Evolutionary conservation across 345 rosid genomes (phyloP).

Genomic region (Dipteronia sinensis): DNA sequence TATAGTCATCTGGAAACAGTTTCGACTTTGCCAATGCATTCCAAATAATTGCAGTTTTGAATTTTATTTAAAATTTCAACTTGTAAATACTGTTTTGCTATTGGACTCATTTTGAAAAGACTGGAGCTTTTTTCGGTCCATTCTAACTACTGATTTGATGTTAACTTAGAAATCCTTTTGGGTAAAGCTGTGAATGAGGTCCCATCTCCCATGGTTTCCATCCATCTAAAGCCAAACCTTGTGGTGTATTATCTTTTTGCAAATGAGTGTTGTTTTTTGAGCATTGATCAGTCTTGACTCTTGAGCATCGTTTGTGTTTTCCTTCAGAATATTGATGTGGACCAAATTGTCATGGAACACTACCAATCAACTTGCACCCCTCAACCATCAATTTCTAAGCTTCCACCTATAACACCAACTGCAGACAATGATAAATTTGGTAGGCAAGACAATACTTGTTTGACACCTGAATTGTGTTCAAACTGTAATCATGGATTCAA

Average conservation of each 20-base stretch:
- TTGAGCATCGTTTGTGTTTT: slow-evolving; percentile 32
- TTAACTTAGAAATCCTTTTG: not conserved
- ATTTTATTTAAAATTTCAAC: not conserved
- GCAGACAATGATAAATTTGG: slow-evolving; percentile 38
- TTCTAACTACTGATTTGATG: not conserved
- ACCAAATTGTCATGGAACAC: slow-evolving; percentile 88
- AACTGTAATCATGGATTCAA: slow-evolving; percentile 79
- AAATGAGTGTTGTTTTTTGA: not conserved
- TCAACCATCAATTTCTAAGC: slow-evolving; percentile 61
- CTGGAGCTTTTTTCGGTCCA: not conserved
- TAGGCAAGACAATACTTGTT: slow-evolving; percentile 43
- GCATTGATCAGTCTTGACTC: no score
- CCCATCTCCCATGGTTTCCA: slow-evolving; percentile 2
- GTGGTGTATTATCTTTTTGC: slow-evolving; percentile 12
- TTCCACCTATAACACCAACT: slow-evolving; percentile 56
- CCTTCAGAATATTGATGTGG: slow-evolving; percentile 85
- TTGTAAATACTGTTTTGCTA: not conserved
- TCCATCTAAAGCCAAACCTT: slow-evolving; percentile 12
- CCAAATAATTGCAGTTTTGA: slow-evolving; percentile 3
- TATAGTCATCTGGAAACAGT: not conserved
- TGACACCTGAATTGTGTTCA: slow-evolving; percentile 71
- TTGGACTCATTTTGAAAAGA: not conserved
- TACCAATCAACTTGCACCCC: slow-evolving; percentile 77
- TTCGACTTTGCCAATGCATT: slow-evolving; percentile 9
- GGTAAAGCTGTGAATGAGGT: not conserved